Conservation (phyloP, 83 land plant genomes). For the Picea abies region DNA sequence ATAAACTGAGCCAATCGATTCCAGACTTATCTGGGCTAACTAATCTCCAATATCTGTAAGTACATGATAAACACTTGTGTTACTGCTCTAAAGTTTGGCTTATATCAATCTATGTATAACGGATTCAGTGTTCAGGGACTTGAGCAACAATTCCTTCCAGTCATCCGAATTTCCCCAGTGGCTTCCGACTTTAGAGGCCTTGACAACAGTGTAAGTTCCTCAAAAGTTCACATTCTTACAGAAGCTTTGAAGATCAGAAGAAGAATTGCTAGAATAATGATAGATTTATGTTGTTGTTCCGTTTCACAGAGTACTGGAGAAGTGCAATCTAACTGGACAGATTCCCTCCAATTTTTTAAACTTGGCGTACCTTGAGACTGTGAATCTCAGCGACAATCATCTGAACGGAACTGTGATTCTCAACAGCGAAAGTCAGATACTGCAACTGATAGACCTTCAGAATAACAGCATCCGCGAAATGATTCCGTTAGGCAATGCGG, state of each 20-base stretch:
- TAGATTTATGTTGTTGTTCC: not conserved
- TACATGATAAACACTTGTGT: not conserved
- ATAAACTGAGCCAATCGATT: slow-evolving; percentile 3
- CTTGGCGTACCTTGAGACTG: slow-evolving; percentile 6
- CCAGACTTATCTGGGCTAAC: not conserved
- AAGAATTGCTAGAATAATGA: not conserved
- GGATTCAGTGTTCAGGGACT: no score
- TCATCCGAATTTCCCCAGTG: no score
- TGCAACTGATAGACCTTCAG: slow-evolving; percentile 57
- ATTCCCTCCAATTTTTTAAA: not conserved
- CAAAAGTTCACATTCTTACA: not conserved
- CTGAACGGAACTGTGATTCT: slow-evolving; percentile 48
- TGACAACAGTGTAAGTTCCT: not conserved
- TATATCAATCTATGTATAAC: no score
- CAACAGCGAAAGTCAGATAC: slow-evolving; percentile 26
- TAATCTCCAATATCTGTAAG: slow-evolving; percentile 9
- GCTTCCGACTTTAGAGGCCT: not conserved
- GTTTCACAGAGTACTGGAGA: slow-evolving; percentile 7
- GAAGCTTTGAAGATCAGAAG: not conserved
- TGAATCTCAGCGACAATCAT: slow-evolving; percentile 48
- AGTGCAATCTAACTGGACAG: not conserved
- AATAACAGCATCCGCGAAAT: slow-evolving; percentile 33
- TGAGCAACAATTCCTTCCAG: no score
- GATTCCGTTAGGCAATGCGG: not conserved
- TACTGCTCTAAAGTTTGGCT: not conserved